Percentiles rank a stretch among this genome's conserved stretches.
Evolutionary conservation across 192 early-diverging fungal genomes (phyloP).

Genomic region (Coemansia sp.): DNA sequence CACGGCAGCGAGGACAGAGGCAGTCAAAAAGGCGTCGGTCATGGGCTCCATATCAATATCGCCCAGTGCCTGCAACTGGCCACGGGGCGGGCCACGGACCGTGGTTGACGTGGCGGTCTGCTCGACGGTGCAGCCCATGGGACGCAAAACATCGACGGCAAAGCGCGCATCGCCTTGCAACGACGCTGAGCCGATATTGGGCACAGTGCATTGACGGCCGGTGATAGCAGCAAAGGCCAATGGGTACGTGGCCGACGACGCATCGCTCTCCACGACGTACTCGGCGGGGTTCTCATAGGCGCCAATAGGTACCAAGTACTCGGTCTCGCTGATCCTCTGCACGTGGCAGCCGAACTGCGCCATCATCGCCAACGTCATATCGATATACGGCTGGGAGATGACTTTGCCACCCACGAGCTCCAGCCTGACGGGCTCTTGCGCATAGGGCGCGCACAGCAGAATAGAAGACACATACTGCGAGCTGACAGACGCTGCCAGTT

Average conservation of each 20-base stretch:
- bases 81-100: conserved; percentile 81
- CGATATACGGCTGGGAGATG: conserved; percentile 97
- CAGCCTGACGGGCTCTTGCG: conserved; percentile 73
- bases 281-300: conserved; percentile 79
- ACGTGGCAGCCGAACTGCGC: conserved; percentile 86
- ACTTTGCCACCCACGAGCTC: conserved; percentile 90
- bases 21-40: conserved; percentile 99
- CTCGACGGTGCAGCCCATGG: conserved; percentile 91
- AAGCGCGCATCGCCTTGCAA: conserved; percentile 93
- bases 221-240: conserved; percentile 97
- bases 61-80: conserved; percentile 69
- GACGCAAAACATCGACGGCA: conserved; percentile 84
- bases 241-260: conserved; percentile 96
- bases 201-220: conserved; percentile 82
- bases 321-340: conserved; percentile 71
- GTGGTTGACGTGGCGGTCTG: conserved; percentile 91
- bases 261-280: conserved; percentile 95
- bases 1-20: conserved; percentile 88
- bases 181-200: conserved; percentile 90
- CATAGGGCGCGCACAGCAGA: conserved; percentile 94
- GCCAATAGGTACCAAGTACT: conserved; percentile 80
- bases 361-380: conserved; percentile 99
- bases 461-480: conserved; percentile 99
- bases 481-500: conserved; percentile 89
- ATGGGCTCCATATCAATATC: conserved; percentile 97